These are phyloP conservation scores for Orobanche coerulescens DNA, from an alignment of 257 asterid genomes.

Conservation along the genomic window DNA sequence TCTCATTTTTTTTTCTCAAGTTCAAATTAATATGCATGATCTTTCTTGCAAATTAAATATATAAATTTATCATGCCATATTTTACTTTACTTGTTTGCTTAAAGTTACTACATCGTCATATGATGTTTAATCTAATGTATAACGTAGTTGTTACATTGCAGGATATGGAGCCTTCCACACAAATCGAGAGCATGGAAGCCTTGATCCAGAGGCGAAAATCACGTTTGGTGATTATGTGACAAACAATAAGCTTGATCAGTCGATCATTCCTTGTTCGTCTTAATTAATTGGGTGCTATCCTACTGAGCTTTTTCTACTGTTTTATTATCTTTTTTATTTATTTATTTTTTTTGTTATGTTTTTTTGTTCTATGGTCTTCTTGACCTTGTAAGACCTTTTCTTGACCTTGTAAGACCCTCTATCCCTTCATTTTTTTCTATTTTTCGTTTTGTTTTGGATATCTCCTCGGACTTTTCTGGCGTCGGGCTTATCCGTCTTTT, in stretches of 20 bases:
- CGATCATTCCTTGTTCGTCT: not conserved
- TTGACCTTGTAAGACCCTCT: conserved; percentile 89
- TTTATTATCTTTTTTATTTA: not conserved
- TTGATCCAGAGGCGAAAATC: conserved; percentile 25
- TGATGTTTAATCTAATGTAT: not conserved
- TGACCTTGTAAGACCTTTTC: conserved; percentile 99
- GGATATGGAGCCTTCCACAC: conserved; percentile 21
- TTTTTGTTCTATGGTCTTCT: conserved; percentile 36
- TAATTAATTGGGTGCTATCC: conserved; percentile 59
- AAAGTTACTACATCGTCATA: not conserved
- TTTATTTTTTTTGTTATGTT: conserved; percentile 42
- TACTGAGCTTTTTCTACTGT: conserved; percentile 52
- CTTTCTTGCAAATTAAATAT: conserved; percentile 3
- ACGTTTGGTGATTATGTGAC: conserved; percentile 2
- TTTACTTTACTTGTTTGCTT: not conserved
- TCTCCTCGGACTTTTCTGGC: conserved; percentile 17
- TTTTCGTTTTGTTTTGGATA: not conserved
- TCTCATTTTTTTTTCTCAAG: no score
- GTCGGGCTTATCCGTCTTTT: conserved; percentile 6
- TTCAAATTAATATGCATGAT: conserved; percentile 7
- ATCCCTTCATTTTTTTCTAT: not conserved
- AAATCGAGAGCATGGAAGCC: conserved; percentile 14
- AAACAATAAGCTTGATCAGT: conserved; percentile 1
- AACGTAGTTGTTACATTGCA: conserved; percentile 22
- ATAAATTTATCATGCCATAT: not conserved